A percentile compares a stretch with the other conserved stretches of the same genome.
phyloP scores from a whole-genome alignment of 2,329 filamentous ascomycete species.

The Penicillium crustosum region DNA sequence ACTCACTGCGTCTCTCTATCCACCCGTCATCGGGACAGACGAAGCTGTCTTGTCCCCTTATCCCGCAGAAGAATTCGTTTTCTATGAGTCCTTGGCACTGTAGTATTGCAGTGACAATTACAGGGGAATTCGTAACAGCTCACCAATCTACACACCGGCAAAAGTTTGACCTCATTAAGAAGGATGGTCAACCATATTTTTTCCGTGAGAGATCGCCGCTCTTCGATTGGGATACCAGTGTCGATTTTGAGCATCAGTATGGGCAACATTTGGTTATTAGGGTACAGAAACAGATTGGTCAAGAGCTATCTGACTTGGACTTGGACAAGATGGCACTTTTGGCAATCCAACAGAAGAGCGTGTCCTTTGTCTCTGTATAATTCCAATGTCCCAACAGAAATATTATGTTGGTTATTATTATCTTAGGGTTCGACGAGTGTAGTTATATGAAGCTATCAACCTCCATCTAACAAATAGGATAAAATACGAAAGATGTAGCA shows the following conservation, averaged over 20 bases:
- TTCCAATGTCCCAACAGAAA: not conserved
- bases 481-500: not conserved
- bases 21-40: conserved; percentile 9
- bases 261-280: not conserved
- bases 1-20: conserved; percentile 10
- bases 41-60: conserved; percentile 8
- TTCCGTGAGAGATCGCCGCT: conserved; percentile 10
- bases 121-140: conserved; percentile 9
- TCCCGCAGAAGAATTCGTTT: conserved; percentile 4
- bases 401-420: no score
- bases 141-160: conserved; percentile 5
- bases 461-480: not conserved
- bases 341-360: conserved; percentile 4
- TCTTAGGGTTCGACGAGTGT: not conserved
- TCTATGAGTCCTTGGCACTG: conserved; percentile 14
- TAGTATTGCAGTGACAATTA: conserved; percentile 4
- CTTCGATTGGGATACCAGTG: not conserved
- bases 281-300: not conserved
- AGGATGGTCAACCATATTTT: conserved; percentile 2
- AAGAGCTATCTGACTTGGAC: conserved; percentile 1
- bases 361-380: not conserved
- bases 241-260: conserved; percentile 7
- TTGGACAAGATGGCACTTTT: conserved; percentile 10
- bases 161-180: conserved; percentile 4
- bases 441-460: not conserved